Evolutionary conservation across 805 yeast genomes (phyloP).

Genomic region (Ogataea pini): DNA sequence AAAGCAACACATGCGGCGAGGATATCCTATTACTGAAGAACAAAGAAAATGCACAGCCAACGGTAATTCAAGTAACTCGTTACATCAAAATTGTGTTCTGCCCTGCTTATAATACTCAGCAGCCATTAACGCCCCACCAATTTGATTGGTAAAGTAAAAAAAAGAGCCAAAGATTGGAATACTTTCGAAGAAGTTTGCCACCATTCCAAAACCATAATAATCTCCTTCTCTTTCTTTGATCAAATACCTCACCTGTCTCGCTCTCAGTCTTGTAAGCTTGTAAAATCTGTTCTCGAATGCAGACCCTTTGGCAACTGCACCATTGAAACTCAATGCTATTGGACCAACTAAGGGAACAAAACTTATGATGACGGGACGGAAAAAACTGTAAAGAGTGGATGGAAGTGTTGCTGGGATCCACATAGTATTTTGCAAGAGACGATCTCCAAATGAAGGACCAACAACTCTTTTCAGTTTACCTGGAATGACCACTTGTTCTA

Average conservation of each 20-base stretch:
- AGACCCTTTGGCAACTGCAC: conserved; percentile 21
- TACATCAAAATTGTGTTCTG: conserved; percentile 18
- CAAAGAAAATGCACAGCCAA: neutral
- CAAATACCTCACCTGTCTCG: conserved; percentile 29
- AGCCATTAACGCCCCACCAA: conserved; percentile 68
- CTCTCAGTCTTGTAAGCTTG: conserved; percentile 27
- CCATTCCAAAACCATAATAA: conserved; percentile 52
- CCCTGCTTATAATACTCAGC: conserved; percentile 31
- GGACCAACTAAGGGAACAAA: conserved; percentile 31
- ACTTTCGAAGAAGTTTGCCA: conserved; percentile 51
- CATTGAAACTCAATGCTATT: conserved; percentile 18
- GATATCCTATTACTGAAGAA: neutral
- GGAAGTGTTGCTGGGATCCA: conserved; percentile 24
- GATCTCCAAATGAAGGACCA: conserved; percentile 28
- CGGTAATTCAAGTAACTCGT: neutral
- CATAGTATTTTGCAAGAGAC: conserved; percentile 14
- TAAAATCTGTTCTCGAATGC: conserved; percentile 24
- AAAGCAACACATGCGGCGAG: neutral
- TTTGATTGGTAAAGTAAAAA: conserved; percentile 58
- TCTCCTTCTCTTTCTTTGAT: conserved; percentile 38
- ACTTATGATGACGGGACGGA: conserved; percentile 21
- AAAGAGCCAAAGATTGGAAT: conserved; percentile 46
- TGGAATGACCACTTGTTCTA: conserved; percentile 33
- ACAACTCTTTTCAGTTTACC: conserved; percentile 36
- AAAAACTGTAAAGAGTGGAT: conserved; percentile 5